A percentile compares a stretch with the other conserved stretches of the same genome.
These are phyloP conservation scores for Silene uniflora DNA, from an alignment of 148 eudicot genomes.

Conservation along the genomic window DNA sequence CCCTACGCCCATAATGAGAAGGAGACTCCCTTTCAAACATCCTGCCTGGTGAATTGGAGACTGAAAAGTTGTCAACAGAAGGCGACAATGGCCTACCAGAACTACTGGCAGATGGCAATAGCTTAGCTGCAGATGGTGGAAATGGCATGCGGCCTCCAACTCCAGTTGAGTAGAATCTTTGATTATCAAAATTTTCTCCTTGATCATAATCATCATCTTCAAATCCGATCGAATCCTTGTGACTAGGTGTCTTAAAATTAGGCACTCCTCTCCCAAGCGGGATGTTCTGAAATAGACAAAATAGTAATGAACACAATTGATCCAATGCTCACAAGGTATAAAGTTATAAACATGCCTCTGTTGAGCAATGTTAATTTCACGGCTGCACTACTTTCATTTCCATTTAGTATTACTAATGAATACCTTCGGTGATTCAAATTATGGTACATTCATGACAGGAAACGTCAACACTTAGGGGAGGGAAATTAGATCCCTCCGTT, in stretches of 20 bases:
- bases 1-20: conserved; percentile 43
- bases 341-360: conserved; percentile 1
- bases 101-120: conserved; percentile 36
- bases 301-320: neutral
- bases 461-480: neutral
- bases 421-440: neutral
- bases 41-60: conserved; percentile 49
- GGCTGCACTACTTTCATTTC: neutral
- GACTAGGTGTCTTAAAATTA: conserved; percentile 29
- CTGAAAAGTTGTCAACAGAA: conserved; percentile 43
- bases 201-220: conserved; percentile 52
- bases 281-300: conserved; percentile 35
- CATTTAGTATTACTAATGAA: neutral
- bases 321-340: conserved; percentile 5
- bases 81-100: conserved; percentile 52
- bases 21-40: conserved; percentile 41
- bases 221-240: conserved; percentile 35
- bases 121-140: conserved; percentile 37
- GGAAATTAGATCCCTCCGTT: no score
- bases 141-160: conserved; percentile 43
- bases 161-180: conserved; percentile 41
- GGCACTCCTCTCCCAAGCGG: conserved; percentile 43
- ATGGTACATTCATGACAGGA: neutral
- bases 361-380: neutral
- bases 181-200: conserved; percentile 38